Percentiles rank a stretch among this genome's conserved stretches.
Conservation (phyloP, 345 rosid genomes). For the Stellera chamaejasme region DNA sequence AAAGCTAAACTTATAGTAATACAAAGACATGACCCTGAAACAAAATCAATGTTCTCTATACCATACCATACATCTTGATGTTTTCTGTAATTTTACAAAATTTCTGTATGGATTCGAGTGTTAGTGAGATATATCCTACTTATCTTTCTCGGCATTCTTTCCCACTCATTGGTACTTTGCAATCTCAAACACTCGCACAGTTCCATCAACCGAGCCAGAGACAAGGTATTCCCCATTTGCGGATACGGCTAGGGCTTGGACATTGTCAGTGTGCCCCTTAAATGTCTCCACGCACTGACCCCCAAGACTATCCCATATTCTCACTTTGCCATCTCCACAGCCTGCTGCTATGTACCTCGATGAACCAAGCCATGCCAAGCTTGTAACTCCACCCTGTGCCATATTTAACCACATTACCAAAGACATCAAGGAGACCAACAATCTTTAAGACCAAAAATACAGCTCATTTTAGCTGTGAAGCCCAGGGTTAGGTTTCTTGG, state of each 20-base stretch:
- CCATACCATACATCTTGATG: too few species aligned
- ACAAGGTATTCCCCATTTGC: constrained; percentile 46
- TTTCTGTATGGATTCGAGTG: too few species aligned
- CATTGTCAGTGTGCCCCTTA: constrained; percentile 52
- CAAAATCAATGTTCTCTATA: too few species aligned
- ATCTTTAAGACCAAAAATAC: too few species aligned
- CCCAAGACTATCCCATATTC: constrained; percentile 76
- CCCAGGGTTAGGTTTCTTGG: too few species aligned
- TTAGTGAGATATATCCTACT: too few species aligned
- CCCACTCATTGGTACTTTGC: constrained; percentile 29
- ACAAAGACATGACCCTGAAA: too few species aligned
- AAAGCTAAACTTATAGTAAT: too few species aligned
- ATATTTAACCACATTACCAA: neutral
- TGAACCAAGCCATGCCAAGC: constrained; percentile 70
- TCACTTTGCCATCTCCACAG: constrained; percentile 61
- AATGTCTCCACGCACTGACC: constrained; percentile 57
- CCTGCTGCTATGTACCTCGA: constrained; percentile 71
- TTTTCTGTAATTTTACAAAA: too few species aligned
- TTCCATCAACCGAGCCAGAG: constrained; percentile 60
- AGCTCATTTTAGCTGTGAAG: too few species aligned
- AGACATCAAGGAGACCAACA: too few species aligned
- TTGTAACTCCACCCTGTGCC: constrained; percentile 67
- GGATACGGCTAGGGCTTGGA: constrained; percentile 52
- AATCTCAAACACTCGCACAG: constrained; percentile 74
- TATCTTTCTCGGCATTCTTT: too few species aligned